Conservation (phyloP, 495 filamentous ascomycete genomes). For the Lophiostoma macrostomum region DNA sequence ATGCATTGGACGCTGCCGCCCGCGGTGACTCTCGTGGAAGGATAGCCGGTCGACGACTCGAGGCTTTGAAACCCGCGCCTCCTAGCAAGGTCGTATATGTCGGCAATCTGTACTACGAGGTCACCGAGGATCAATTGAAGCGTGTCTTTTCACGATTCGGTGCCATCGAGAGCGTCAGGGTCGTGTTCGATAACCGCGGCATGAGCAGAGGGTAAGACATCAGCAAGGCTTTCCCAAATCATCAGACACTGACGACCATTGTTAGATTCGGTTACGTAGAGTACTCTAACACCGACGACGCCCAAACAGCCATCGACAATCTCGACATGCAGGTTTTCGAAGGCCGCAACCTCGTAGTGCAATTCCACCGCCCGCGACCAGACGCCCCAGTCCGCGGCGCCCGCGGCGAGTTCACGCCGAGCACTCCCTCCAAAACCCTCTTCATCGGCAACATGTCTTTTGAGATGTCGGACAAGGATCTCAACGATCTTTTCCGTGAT, state of each 20-base stretch:
- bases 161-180: constrained; percentile 46
- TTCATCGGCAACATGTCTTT: constrained; percentile 90
- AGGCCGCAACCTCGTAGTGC: constrained; percentile 69
- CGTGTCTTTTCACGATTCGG: constrained; percentile 40
- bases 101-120: constrained; percentile 84
- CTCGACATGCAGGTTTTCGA: constrained; percentile 70
- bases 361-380: constrained; percentile 42
- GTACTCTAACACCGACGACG: constrained; percentile 57
- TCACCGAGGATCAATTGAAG: constrained; percentile 43
- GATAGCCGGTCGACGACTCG: background rate
- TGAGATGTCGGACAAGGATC: constrained; percentile 81
- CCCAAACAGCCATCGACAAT: constrained; percentile 58
- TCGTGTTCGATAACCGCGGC: constrained; percentile 69
- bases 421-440: constrained; percentile 60
- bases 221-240: background rate
- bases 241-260: constrained; percentile 6
- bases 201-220: constrained; percentile 81
- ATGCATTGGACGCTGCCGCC: constrained; percentile 11
- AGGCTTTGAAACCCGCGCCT: background rate
- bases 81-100: constrained; percentile 59
- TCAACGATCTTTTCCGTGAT: constrained; percentile 75
- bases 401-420: constrained; percentile 12
- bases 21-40: too few species aligned
- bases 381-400: background rate
- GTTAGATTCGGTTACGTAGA: constrained; percentile 75